Evolutionary conservation across 805 yeast genomes (phyloP).

Genomic region (Candida michaelii): DNA sequence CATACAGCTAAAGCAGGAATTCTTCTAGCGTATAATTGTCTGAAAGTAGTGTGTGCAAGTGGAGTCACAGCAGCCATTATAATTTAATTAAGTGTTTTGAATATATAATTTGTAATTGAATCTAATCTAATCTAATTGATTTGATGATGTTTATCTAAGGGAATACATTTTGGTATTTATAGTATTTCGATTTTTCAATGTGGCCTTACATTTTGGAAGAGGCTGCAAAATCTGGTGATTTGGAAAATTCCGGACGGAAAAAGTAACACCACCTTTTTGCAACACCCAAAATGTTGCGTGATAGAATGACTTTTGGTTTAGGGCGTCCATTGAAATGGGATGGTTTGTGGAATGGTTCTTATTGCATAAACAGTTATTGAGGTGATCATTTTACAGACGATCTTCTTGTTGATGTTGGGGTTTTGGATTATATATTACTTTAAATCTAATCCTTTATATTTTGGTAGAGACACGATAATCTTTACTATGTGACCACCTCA

Average conservation of each 20-base stretch:
- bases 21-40: slow-evolving; percentile 26
- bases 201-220: background rate
- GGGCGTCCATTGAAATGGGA: too few relatives aligned
- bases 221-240: slow-evolving; percentile 12
- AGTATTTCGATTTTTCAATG: background rate
- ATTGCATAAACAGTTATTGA: too few relatives aligned
- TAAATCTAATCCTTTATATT: too few relatives aligned
- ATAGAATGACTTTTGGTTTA: background rate
- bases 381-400: too few relatives aligned
- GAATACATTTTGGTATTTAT: slow-evolving; percentile 1
- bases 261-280: slow-evolving; percentile 11
- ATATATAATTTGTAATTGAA: background rate
- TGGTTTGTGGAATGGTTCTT: too few relatives aligned
- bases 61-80: slow-evolving; percentile 7
- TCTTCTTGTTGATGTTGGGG: background rate
- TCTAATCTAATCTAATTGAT: slow-evolving; percentile 1
- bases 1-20: slow-evolving; percentile 29
- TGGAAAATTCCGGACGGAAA: slow-evolving; percentile 4
- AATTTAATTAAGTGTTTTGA: slow-evolving; percentile 1
- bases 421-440: too few relatives aligned
- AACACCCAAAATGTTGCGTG: slow-evolving; percentile 6
- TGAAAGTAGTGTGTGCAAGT: slow-evolving; percentile 18
- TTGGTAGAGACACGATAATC: too few relatives aligned
- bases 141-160: slow-evolving; percentile 1
- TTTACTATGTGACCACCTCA: too few relatives aligned